Conservation (phyloP, 163 green algal genomes). For the Trebouxia gelatinosa region DNA sequence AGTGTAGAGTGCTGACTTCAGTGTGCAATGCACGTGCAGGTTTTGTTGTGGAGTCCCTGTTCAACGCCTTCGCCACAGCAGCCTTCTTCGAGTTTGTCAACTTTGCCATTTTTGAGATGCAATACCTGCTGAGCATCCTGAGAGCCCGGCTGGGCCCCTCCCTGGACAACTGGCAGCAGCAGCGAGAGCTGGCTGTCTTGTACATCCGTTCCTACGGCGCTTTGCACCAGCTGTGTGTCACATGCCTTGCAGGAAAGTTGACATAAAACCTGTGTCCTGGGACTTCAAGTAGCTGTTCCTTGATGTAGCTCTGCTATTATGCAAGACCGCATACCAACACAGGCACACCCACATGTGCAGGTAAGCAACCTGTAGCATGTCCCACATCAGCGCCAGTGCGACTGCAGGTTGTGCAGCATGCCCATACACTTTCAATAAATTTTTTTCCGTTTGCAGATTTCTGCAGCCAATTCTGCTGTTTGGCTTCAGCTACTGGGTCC, state of each 20-base stretch:
- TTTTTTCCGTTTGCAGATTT: conserved; percentile 35
- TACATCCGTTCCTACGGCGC: conserved; percentile 80
- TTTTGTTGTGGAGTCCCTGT: conserved; percentile 71
- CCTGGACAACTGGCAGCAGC: conserved; percentile 54
- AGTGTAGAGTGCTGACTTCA: no score
- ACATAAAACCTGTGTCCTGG: no score
- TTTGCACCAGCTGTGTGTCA: no score
- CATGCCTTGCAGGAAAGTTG: no score
- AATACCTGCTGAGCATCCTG: conserved; percentile 79
- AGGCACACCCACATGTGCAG: no score
- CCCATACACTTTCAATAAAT: background rate
- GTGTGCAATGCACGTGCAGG: no score
- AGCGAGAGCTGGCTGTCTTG: conserved; percentile 72
- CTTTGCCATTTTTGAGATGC: conserved; percentile 89
- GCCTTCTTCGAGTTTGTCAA: conserved; percentile 68
- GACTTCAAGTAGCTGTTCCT: no score
- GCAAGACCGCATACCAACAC: no score
- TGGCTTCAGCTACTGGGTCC: conserved; percentile 82
- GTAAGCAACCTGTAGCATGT: no score
- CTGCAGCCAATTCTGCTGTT: conserved; percentile 60
- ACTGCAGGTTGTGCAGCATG: background rate
- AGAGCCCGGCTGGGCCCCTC: conserved; percentile 53
- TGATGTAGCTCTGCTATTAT: no score
- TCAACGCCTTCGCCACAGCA: conserved; percentile 72
- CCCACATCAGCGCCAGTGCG: background rate